Evolutionary conservation across 257 asterid genomes (phyloP), one percentile per base, ranked within the genome.

Genomic region (Ophiorrhiza pumila): DNA sequence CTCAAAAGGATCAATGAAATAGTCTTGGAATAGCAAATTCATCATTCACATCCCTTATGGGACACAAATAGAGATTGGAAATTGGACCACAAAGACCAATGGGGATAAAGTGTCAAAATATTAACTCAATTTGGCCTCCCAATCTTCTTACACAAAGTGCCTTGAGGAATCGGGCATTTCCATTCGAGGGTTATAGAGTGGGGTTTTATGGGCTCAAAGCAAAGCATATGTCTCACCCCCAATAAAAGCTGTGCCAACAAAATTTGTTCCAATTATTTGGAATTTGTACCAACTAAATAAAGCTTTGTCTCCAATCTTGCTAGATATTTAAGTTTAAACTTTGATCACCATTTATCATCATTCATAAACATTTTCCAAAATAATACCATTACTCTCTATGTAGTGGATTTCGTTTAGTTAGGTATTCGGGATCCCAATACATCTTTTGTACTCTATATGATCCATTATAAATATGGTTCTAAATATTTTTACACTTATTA

Each of bases 181-280:
- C 70, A 47, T 65, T 73, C 45, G 18, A 42, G 66, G 62, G 69
- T 43, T 50, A 59, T 80, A 80, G 79, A 75, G 61, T 59, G 75
- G 61, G 77, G 69, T 83, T 86, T n/a, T 80, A 58, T 81, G 88
- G 91, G 91, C 93, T 88, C 91, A 78, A 88, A 84, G 82, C 82
- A 86, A n/a, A 67, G 37, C 65, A 65, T 79, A 69, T 56, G 72
- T 69, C 76, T 67, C 80, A 85, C 85, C 74, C 81, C 76, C 79
- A 69, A n/a, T n/a, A 75, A 64, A 75, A 79, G 79, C 42, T 78
- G 71, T 64, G 70, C 74, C 49, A 12, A 65, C 66, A 79, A 66
- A 69, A 61, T 76, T 71, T 74, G 70, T 66, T 79, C 71, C 72
- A 37, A 78, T 72, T 63, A 73, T 65, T 80, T 71, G 78, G 76